These are phyloP conservation scores for Calonectria henricotiae DNA, from an alignment of 2,329 filamentous ascomycete genomes.

Conservation along the genomic window DNA sequence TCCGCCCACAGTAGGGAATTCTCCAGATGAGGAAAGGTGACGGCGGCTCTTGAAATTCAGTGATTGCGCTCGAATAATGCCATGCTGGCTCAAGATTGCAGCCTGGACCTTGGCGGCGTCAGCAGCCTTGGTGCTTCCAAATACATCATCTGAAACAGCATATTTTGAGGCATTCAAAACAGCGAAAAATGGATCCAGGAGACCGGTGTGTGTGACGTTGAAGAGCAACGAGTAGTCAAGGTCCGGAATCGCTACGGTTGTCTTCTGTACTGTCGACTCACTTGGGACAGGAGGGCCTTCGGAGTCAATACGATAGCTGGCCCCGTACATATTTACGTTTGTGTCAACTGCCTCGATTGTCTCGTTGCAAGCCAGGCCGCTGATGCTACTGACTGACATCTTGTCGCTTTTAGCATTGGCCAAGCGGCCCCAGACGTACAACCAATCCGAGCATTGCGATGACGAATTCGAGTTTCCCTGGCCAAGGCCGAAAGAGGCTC, in stretches of 20 bases:
- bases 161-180: conserved; percentile 56
- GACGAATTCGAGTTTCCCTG: conserved; percentile 44
- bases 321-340: conserved; percentile 47
- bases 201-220: conserved; percentile 48
- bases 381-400: conserved; percentile 53
- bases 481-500: conserved; percentile 44
- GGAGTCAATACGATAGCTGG: conserved; percentile 51
- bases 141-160: conserved; percentile 50
- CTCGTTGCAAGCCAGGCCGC: conserved; percentile 60
- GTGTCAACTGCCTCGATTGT: conserved; percentile 54
- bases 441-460: conserved; percentile 54
- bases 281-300: conserved; percentile 51
- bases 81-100: conserved; percentile 58
- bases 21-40: conserved; percentile 40
- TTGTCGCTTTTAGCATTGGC: conserved; percentile 45
- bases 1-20: conserved; percentile 44
- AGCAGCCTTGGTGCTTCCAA: conserved; percentile 45
- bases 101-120: conserved; percentile 49
- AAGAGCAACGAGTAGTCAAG: conserved; percentile 55
- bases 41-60: conserved; percentile 54
- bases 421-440: conserved; percentile 59
- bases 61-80: conserved; percentile 58
- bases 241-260: conserved; percentile 47
- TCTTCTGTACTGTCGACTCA: conserved; percentile 46
- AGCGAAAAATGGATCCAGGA: conserved; percentile 59